Percentiles rank a stretch among this genome's conserved stretches.
These are phyloP conservation scores for Mrakia blollopis DNA, from an alignment of 768 basidiomycete species.

Conservation along the genomic window DNA sequence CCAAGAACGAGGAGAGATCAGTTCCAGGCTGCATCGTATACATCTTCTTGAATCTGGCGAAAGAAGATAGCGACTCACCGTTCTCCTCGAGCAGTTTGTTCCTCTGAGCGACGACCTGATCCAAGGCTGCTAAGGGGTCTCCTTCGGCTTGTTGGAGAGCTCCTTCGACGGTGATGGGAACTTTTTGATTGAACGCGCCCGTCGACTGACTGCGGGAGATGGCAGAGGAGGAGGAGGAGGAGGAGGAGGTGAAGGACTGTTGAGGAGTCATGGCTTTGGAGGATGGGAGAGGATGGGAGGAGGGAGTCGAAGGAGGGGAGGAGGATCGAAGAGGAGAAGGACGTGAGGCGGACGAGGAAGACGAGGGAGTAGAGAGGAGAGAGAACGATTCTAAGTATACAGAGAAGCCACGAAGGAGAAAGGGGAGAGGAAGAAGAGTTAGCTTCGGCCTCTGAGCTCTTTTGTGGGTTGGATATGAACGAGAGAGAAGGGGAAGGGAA, in stretches of 20 bases:
- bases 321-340: constrained; percentile 10
- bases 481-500: background rate
- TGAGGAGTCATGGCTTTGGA: background rate
- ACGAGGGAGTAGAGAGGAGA: background rate
- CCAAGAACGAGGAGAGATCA: background rate
- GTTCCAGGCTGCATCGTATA: too few relatives aligned
- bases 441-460: background rate
- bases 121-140: constrained; percentile 54
- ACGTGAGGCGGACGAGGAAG: background rate
- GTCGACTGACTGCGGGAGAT: constrained; percentile 1
- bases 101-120: constrained; percentile 70
- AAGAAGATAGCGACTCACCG: background rate
- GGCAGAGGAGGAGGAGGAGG: background rate
- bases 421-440: background rate
- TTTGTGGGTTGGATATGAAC: background rate
- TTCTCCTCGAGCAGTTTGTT: constrained; percentile 47
- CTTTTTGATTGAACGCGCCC: background rate
- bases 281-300: background rate
- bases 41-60: background rate
- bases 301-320: background rate
- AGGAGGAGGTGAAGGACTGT: background rate
- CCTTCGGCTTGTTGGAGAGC: constrained; percentile 41
- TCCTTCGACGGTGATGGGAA: constrained; percentile 55
- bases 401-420: too few relatives aligned
- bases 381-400: background rate